Conservation (phyloP, 805 yeast genomes). For the Clavispora santaluciae region DNA sequence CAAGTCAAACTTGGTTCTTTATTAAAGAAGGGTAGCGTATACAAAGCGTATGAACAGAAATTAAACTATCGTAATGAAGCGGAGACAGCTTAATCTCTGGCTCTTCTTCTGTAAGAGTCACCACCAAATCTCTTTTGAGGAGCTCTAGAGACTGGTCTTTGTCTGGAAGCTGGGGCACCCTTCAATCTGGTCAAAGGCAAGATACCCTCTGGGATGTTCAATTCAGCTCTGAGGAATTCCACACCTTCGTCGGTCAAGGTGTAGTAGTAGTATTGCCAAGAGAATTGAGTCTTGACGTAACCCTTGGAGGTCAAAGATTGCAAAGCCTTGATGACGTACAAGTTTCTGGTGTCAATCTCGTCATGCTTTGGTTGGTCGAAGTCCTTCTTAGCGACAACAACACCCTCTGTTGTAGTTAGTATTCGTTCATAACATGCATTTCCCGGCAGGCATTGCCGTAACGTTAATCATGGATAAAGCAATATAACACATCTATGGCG, state of each 20-base stretch:
- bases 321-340: constrained; percentile 96
- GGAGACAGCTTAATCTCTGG: constrained; percentile 38
- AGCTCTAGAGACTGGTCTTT: constrained; percentile 40
- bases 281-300: constrained; percentile 98
- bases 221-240: constrained; percentile 95
- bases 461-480: neutral
- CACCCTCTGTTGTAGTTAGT: constrained; percentile 73
- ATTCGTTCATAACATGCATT: neutral
- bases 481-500: neutral
- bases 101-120: constrained; percentile 59
- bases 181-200: constrained; percentile 98
- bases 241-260: constrained; percentile 99
- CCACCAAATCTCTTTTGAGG: constrained; percentile 42
- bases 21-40: constrained; percentile 14
- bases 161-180: constrained; percentile 83
- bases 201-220: constrained; percentile 97
- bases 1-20: constrained; percentile 9
- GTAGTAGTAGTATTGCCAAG: constrained; percentile 99
- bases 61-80: constrained; percentile 8
- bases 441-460: neutral
- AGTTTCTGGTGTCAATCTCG: constrained; percentile 96
- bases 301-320: constrained; percentile 99
- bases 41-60: constrained; percentile 9
- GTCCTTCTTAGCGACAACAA: constrained; percentile 99
- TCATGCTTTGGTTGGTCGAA: constrained; percentile 97